Evolutionary conservation across 352 stramenopile species (phyloP).

Genomic region (Phytophthora sp.): DNA sequence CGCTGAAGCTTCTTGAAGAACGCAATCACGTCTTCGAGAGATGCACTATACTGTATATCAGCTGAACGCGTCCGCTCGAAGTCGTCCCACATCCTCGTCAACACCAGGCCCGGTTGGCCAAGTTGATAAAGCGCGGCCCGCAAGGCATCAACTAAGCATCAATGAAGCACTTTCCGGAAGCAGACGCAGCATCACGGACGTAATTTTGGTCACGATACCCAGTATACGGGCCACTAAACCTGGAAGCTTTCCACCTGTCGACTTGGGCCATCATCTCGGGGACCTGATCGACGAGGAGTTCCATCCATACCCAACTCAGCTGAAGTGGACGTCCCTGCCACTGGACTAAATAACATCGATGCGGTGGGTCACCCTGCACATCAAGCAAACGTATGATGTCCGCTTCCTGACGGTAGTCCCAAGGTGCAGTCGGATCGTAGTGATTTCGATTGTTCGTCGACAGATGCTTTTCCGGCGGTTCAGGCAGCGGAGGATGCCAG

Average conservation of each 20-base stretch:
- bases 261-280: background rate
- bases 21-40: background rate
- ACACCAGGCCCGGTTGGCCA: background rate
- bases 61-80: background rate
- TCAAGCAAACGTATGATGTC: constrained; percentile 2
- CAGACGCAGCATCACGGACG: background rate
- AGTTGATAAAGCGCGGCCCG: background rate
- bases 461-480: background rate
- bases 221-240: background rate
- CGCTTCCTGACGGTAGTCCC: background rate
- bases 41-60: background rate
- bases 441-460: constrained; percentile 1
- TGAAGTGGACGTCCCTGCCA: background rate
- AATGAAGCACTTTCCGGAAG: background rate
- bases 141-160: constrained; percentile 15
- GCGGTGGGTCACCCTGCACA: background rate
- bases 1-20: constrained; percentile 17
- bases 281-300: background rate
- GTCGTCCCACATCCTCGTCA: constrained; percentile 6
- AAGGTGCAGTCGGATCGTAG: constrained; percentile 1
- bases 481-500: background rate
- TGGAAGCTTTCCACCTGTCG: background rate
- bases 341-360: constrained; percentile 9
- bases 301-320: constrained; percentile 15
- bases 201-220: background rate